Evolutionary conservation across 352 stramenopile species (phyloP), one percentile per base, ranked within the genome.

Genomic region (Plasmopara viticola): DNA sequence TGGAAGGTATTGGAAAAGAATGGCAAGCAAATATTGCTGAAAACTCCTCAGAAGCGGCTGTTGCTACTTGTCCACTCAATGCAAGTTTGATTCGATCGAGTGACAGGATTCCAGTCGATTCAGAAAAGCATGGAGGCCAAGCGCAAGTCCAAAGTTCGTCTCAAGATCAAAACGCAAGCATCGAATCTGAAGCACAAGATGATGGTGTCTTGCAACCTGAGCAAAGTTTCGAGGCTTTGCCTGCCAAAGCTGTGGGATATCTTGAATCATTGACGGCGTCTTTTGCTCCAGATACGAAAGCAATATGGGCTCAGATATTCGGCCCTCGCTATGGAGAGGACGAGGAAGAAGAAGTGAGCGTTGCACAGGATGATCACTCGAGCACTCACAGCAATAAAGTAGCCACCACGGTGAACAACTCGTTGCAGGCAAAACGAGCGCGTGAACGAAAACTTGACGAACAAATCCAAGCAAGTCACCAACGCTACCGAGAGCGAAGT

Each of bases 241-340:
- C 18, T 30, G 15, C 38, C 9, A 64, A 68, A 6, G 43, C 45
- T n/a, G 13, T 52, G 2, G 35, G 47, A n/a, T 68, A 61, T 39
- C 44, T 73, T 5, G 53, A 66, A 4, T 71, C 66, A 0, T 41
- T 72, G 6, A 68, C 64, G 0, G 71, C 66, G 0, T 34, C 64
- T 1, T 74, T 85, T 44, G 46, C 63, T 14, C 50, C 61, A 6
- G 62, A 71, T 44, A 76, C 72, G 0, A 75, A 66, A 25, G 55
- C 51, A 2, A 70, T 67, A 4, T 86, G 74, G 74, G 51, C 60
- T 0, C 61, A 77, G 35, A 70, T 88, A 20, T 88, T 88, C 53
- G 72, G 73, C 0, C 68, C 72, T 30, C 65, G 67, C 5, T 86
- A 78, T 44, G 77, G 84, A 49, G 65, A 84, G 13, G 61, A 64